phyloP scores from a whole-genome alignment of 352 stramenopile species.

The Phytophthora melonis region DNA sequence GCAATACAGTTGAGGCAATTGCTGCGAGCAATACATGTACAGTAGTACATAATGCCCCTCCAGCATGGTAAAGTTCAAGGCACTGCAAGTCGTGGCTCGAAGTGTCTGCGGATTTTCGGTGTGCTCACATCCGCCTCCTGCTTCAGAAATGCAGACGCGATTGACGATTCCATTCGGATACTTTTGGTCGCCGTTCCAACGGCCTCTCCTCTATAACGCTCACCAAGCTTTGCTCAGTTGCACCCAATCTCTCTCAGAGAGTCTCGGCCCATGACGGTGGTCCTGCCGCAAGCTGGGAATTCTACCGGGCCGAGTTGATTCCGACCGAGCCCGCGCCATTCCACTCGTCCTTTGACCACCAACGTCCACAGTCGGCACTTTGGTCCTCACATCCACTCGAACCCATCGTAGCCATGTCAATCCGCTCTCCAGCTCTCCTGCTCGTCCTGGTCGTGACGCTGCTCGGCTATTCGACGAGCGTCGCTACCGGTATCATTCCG shows the following conservation, averaged over 20 bases:
- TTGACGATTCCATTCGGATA: slow-evolving; percentile 23
- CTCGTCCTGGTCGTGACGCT: slow-evolving; percentile 23
- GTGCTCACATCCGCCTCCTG: background rate
- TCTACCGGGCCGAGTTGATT: background rate
- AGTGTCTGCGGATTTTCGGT: slow-evolving; percentile 7
- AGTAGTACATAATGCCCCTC: background rate
- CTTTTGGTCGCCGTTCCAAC: slow-evolving; percentile 17
- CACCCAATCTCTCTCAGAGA: slow-evolving; percentile 2
- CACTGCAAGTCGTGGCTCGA: background rate
- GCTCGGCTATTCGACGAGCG: slow-evolving; percentile 10
- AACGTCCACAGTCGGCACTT: background rate
- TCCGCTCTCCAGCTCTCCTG: background rate
- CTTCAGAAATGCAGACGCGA: slow-evolving; percentile 7
- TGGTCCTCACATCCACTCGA: background rate
- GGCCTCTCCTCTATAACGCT: slow-evolving; percentile 25
- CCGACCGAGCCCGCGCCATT: background rate
- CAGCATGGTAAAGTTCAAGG: slow-evolving; percentile 7
- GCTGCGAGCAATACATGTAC: too few species aligned
- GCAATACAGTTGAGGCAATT: background rate
- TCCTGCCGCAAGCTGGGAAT: background rate
- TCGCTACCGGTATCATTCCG: slow-evolving; percentile 25
- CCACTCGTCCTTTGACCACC: slow-evolving; percentile 38
- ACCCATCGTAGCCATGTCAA: slow-evolving; percentile 16
- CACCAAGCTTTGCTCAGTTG: slow-evolving; percentile 32
- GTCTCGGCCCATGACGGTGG: background rate